A percentile compares a stretch with the other conserved stretches of the same genome.
phyloP scores from a whole-genome alignment of 345 rosid genomes.

The Hirschfeldia incana region DNA sequence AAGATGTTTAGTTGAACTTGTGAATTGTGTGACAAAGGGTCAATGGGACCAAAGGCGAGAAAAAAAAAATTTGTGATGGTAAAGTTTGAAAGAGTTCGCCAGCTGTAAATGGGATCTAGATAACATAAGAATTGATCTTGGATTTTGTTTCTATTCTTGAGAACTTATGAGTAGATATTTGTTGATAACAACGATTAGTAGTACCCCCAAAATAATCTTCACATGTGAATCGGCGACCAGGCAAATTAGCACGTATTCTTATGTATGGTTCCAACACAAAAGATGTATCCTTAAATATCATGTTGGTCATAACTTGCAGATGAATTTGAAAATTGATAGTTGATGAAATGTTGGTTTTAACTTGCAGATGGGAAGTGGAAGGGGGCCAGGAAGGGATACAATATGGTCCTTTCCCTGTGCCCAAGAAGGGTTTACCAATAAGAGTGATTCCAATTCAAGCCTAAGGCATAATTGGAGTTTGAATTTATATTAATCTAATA shows the following conservation, averaged over 20 bases:
- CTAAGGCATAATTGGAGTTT: conserved; percentile 17
- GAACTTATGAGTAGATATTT: conserved; percentile 22
- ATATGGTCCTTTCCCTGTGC: conserved; percentile 93
- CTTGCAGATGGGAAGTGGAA: conserved; percentile 71
- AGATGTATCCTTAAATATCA: conserved; percentile 9
- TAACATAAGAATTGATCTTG: neutral
- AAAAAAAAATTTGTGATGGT: conserved; percentile 14
- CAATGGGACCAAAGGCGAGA: conserved; percentile 8
- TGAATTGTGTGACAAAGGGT: conserved; percentile 22
- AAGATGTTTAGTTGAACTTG: conserved; percentile 21
- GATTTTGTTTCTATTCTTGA: conserved; percentile 14
- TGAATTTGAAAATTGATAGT: too few species aligned
- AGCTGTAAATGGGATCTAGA: conserved; percentile 26
- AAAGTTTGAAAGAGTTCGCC: conserved; percentile 19
- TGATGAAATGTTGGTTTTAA: conserved; percentile 4
- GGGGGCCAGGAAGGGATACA: conserved; percentile 80
- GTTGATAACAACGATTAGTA: conserved; percentile 17
- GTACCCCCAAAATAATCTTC: neutral
- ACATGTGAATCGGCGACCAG: conserved; percentile 32
- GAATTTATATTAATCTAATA: neutral
- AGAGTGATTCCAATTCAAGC: conserved; percentile 46
- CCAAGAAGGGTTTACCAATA: conserved; percentile 80
- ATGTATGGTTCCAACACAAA: conserved; percentile 21
- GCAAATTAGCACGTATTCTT: conserved; percentile 15
- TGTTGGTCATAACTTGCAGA: neutral